Evolutionary conservation across 257 asterid species (phyloP), one percentile per base, ranked within the genome.

Genomic region (Nicotiana tabacum): DNA sequence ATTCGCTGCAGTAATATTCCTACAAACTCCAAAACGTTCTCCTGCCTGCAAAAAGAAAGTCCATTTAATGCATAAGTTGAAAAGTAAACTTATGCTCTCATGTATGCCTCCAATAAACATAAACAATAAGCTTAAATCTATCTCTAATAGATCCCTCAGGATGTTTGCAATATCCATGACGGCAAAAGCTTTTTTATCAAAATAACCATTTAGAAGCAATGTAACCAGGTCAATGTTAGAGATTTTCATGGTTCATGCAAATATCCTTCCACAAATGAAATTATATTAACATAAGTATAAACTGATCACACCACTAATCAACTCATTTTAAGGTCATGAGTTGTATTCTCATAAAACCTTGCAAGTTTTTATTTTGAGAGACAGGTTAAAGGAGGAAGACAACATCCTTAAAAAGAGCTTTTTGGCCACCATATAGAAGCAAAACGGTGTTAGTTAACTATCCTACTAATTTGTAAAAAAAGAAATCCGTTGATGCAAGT

Each of bases 21-120:
- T 94, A 94, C 98, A 96, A 43, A 90, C 91, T 82, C 99, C 98
- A 60, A 87, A 92, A 66, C 91, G 88, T 21, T 92, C 93, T 82
- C 98, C 98, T 21, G 90, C 97, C 99, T 96, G 97, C 84, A 82
- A 84, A 77, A 15, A 43, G 3, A 0, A 51, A 84, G 72, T 76
- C 82, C 82, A 58, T 56, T 18, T 39, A 77, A 55, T 21, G 43
- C 15, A 80, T 66, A 51, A 58, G 77, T 56, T 55, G 30, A 69
- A 69, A 39, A 69, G 57, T 69, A 51, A 10, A 37, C 3, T 16
- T 69, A n/a, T 37, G 77, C 17, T 24, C 55, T 8, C 77, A 68
- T 39, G 11, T n/a, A 69, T 69, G 77, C 11, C 57, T 39, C 57
- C 57, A n/a, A 39, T n/a, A 39, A 24, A 69, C 57, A 69, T 11